phyloP scores from a whole-genome alignment of 768 basidiomycete species.

The Rubroboletus satanas region DNA sequence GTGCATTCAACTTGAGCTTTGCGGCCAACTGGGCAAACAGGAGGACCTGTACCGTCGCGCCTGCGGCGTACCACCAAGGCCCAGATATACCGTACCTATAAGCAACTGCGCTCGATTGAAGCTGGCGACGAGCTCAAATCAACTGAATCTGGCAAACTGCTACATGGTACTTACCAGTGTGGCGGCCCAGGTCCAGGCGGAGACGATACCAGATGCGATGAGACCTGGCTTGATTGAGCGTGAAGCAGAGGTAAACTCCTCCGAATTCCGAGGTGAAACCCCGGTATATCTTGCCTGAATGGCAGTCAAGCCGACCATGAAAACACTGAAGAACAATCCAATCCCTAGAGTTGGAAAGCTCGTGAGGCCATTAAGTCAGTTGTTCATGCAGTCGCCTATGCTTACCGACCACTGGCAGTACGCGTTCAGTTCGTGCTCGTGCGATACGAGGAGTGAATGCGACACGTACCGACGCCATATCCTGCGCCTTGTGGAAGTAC shows the following conservation, averaged over 20 bases:
- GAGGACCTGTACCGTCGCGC: conserved; percentile 84
- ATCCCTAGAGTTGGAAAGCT: conserved; percentile 50
- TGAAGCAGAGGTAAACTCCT: conserved; percentile 81
- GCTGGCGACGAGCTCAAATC: conserved; percentile 31
- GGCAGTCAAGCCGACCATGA: conserved; percentile 75
- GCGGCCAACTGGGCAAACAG: conserved; percentile 91
- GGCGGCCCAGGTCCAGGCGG: conserved; percentile 90
- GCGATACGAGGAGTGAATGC: not conserved
- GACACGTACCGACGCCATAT: conserved; percentile 69
- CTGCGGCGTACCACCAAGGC: conserved; percentile 89
- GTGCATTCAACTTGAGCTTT: conserved; percentile 89
- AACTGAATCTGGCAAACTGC: not conserved
- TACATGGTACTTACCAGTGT: conserved; percentile 47
- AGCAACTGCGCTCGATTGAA: conserved; percentile 79
- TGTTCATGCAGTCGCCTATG: not conserved
- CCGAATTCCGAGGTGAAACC: conserved; percentile 72
- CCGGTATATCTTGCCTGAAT: conserved; percentile 82
- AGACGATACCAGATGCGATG: conserved; percentile 89
- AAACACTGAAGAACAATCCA: conserved; percentile 80
- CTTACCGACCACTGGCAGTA: conserved; percentile 47
- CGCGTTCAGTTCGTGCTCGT: not conserved
- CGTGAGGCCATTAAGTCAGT: not conserved
- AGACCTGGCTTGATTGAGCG: conserved; percentile 86
- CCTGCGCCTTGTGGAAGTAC: conserved; percentile 79
- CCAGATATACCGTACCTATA: conserved; percentile 85